Evolutionary conservation across 495 filamentous ascomycete genomes (phyloP), one percentile per base, ranked within the genome.

Genomic region (Thermochaetoides thermophila): DNA sequence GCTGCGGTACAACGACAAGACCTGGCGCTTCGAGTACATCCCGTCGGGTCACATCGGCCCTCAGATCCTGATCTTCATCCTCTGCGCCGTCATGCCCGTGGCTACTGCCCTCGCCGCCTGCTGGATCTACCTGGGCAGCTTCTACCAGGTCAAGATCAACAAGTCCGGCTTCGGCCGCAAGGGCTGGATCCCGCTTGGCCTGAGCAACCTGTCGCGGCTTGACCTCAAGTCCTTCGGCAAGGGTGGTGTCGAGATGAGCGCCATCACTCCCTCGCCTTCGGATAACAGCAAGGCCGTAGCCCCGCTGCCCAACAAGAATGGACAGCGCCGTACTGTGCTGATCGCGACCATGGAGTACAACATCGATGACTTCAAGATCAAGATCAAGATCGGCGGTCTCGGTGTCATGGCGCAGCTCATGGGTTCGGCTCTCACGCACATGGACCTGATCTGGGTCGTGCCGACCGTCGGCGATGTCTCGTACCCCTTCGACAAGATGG

Each of bases 311-410:
- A 37, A 17, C 5, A 31, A 31, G 6, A 13, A 13, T 2, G 47
- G 37, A 15, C 56, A 53, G 14, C 55, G 66, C 18, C 56, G 69
- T 13, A 73, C 66, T 23, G 68, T 78, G 2, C 59, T 81, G 7
- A 71, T 80, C 27, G 74, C 75, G 5, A 80, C 74, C 13, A 77
- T 81, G 68, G 76, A 80, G 48, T 81, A 80, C 45, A 71, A 78
- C 32, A 76, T 81, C 38, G 74, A 78, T 23, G 76, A 80, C 45
- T 80, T 75, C 66, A 60, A 49, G 0, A 78, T 81, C 46, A 79
- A 75, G 48, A 72, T 81, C 52, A 81, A 81, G 51, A 80, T 81
- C 34, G 76, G 76, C 35, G 76, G 76, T 26, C 54, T 81, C 17
- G 76, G 76, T 45, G 75, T 80, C 66, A 74, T 73, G 69, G 70